Percentiles rank a stretch among this genome's conserved stretches.
These are phyloP conservation scores for Xylaria hypoxylon DNA, from an alignment of 2,329 filamentous ascomycete genomes.

Conservation along the genomic window DNA sequence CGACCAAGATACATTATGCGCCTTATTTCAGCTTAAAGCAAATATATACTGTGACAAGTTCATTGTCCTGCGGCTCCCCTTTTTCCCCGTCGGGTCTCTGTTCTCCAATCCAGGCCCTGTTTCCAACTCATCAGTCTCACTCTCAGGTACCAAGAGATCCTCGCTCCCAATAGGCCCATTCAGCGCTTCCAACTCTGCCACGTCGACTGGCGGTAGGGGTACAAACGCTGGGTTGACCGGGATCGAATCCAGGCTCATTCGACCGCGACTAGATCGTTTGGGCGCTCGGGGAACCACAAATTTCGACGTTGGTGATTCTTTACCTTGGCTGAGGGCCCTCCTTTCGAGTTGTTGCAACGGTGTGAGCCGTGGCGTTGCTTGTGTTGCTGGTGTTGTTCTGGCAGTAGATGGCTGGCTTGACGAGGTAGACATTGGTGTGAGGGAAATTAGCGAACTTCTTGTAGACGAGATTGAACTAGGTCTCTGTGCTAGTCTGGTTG, in stretches of 20 bases:
- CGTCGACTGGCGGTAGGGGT: conserved; percentile 65
- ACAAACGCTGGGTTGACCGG: conserved; percentile 66
- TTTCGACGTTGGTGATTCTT: conserved; percentile 44
- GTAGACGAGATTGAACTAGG: conserved; percentile 43
- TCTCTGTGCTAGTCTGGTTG: conserved; percentile 30
- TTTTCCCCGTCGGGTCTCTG: conserved; percentile 30
- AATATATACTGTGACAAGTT: conserved; percentile 64
- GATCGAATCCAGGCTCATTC: conserved; percentile 51
- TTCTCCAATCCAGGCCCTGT: conserved; percentile 43
- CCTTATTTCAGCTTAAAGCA: conserved; percentile 35
- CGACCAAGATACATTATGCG: conserved; percentile 3
- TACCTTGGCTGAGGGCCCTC: conserved; percentile 56
- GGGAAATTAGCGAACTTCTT: conserved; percentile 43
- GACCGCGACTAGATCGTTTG: conserved; percentile 43
- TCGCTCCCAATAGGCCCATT: conserved; percentile 65
- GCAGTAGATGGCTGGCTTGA: conserved; percentile 57
- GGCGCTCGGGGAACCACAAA: conserved; percentile 41
- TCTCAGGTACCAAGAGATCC: conserved; percentile 66
- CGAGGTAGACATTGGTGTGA: conserved; percentile 55
- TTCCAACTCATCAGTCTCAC: conserved; percentile 53
- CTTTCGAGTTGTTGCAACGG: conserved; percentile 66
- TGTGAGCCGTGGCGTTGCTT: conserved; percentile 55
- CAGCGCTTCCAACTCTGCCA: conserved; percentile 64
- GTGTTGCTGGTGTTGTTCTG: conserved; percentile 57
- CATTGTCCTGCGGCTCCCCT: conserved; percentile 52